Base-by-base conservation (phyloP, 164 flowering plant species). In the Magnolia officinalis region DNA sequence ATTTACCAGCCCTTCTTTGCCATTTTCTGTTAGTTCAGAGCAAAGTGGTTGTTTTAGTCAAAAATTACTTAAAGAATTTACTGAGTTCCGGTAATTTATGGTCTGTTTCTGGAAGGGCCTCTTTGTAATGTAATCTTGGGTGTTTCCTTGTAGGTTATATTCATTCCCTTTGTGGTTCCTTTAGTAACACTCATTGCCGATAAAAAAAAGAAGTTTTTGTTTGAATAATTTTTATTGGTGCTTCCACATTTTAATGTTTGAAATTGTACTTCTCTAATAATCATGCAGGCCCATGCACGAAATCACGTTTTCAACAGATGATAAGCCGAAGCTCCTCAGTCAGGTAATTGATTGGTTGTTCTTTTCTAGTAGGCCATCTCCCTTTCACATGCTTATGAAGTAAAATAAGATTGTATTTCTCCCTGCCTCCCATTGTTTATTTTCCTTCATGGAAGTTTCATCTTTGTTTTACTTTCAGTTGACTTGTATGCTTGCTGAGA, bases 401-500 rank as follows among this genome's bases (percentile, higher is more conserved):
- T 65, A 10, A 0, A 26, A 6, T 67, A 31, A 67, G 19, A 18
- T 67, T 18, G 49, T 10, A 19, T 67, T 31, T 67, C 16, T 19
- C 18, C 21, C 24, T 0, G 10, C 13, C 29, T 67, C 8, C 29
- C 18, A 2, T 31, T 67, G 5, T 29, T 31, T 31, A 14, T 18
- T 7, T 67, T 29, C 50, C 7, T 67, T 31, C 26, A 16, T 19
- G 16, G 13, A 67, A 31, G 31, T 19, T 67, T 67, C 26, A 5
- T 67, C 50, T 24, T 26, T 4, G 26, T 77, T 75, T 7, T 50
- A 71, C 79, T 81, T 82, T 52, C 93, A 96, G 99, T 84, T 96
- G 80, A 95, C 98, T 72, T 82, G 89, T 50, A 79, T 92, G 70
- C 92, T 95, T 79, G 89, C 90, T 77, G 98, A 95, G 79, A 75